These are phyloP conservation scores for Tagetes erecta DNA, from an alignment of 129 eudicot genomes.

Conservation along the genomic window DNA sequence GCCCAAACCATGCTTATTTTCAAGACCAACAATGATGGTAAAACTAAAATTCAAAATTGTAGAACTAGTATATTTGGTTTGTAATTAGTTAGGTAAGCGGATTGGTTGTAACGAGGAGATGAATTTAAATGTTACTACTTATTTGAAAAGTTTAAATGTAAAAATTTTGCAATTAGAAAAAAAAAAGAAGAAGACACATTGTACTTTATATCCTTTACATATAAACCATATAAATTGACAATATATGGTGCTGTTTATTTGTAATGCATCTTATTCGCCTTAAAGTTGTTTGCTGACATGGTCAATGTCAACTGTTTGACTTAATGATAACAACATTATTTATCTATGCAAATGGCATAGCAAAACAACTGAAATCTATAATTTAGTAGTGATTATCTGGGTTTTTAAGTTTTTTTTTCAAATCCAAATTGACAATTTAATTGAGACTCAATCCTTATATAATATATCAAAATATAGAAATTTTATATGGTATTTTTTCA, in stretches of 20 bases:
- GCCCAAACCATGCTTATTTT: background rate
- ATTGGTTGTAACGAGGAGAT: too few species aligned
- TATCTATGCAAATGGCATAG: background rate
- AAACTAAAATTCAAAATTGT: background rate
- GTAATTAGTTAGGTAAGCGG: background rate
- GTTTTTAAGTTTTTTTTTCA: background rate
- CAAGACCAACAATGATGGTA: too few species aligned
- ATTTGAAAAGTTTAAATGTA: background rate
- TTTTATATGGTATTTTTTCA: too few species aligned
- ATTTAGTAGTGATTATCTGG: background rate
- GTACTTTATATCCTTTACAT: too few species aligned
- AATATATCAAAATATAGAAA: too few species aligned
- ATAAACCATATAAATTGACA: background rate
- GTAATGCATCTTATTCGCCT: background rate
- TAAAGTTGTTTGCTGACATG: background rate
- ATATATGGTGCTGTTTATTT: background rate
- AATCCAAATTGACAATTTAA: background rate
- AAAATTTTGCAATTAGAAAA: background rate
- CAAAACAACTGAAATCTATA: background rate
- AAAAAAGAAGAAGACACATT: background rate
- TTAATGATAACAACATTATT: background rate
- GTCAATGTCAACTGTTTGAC: slow-evolving; percentile 9
- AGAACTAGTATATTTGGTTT: background rate
- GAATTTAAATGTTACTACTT: background rate
- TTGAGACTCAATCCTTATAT: background rate